Evolutionary conservation across 257 asterid genomes (phyloP).

Genomic region (Petrea volubilis): DNA sequence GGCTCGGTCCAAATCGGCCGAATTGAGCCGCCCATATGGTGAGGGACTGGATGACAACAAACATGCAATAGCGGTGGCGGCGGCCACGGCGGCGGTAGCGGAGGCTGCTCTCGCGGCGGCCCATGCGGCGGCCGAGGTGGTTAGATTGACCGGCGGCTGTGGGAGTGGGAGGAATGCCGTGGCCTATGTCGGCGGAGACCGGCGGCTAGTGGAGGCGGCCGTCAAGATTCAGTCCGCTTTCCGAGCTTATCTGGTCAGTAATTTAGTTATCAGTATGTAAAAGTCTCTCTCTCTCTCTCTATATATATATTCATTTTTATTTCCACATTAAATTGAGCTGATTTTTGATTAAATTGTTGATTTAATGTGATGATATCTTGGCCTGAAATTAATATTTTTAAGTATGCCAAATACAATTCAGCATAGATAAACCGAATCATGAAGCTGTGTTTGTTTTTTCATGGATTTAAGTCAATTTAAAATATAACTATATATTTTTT

Average conservation of each 20-base stretch:
- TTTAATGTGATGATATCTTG: too few relatives aligned
- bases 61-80: conserved; percentile 89
- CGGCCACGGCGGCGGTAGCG: conserved; percentile 87
- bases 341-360: not conserved
- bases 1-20: conserved; percentile 33
- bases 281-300: not conserved
- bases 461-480: not conserved
- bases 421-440: too few relatives aligned
- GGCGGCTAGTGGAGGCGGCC: conserved; percentile 65
- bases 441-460: not conserved
- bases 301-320: not conserved
- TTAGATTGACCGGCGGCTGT: conserved; percentile 57
- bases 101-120: conserved; percentile 94
- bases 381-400: too few relatives aligned
- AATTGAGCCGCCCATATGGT: conserved; percentile 25
- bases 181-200: conserved; percentile 25
- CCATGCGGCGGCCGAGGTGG: conserved; percentile 91
- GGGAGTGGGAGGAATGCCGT: conserved; percentile 30
- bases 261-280: not conserved
- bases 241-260: conserved; percentile 77
- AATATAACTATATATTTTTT: not conserved
- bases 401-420: not conserved
- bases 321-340: not conserved
- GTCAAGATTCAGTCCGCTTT: conserved; percentile 80
- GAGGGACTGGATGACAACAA: conserved; percentile 65